Conservation (phyloP, 1,284 basidiomycete genomes). For the Malassezia cuniculi region DNA sequence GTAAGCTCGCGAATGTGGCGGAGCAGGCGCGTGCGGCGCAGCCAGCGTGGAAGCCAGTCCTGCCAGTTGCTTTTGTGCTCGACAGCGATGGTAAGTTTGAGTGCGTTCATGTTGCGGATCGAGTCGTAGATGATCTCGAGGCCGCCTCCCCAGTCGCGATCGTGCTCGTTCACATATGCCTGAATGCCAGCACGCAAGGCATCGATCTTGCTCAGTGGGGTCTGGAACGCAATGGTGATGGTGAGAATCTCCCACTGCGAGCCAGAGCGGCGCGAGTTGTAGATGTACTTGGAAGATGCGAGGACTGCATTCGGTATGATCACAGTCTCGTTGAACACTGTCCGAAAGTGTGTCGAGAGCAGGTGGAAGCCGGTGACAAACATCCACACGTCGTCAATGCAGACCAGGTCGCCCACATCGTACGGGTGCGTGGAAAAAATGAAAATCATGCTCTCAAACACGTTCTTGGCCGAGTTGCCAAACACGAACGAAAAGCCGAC, state of each 20-base stretch:
- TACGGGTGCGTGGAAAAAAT: constrained; percentile 55
- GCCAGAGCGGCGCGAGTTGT: constrained; percentile 46
- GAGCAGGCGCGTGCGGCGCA: constrained; percentile 37
- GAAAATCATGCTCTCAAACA: constrained; percentile 58
- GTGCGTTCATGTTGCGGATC: constrained; percentile 39
- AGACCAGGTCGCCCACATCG: constrained; percentile 43
- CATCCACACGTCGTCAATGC: constrained; percentile 43
- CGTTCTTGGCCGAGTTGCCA: constrained; percentile 64
- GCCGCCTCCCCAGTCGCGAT: constrained; percentile 48
- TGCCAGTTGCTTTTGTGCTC: constrained; percentile 76
- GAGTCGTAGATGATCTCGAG: constrained; percentile 42
- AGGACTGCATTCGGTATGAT: constrained; percentile 68
- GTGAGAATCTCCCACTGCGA: constrained; percentile 63
- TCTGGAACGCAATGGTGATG: constrained; percentile 39
- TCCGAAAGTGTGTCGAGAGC: constrained; percentile 65
- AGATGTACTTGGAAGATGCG: constrained; percentile 60
- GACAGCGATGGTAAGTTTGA: constrained; percentile 51
- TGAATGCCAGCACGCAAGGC: constrained; percentile 54
- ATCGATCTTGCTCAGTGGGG: constrained; percentile 51
- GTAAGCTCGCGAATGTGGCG: constrained; percentile 26
- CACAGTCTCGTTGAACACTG: constrained; percentile 64
- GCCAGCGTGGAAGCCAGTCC: constrained; percentile 64
- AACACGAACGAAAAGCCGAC: constrained; percentile 49
- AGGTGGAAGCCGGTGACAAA: constrained; percentile 54
- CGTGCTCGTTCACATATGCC: constrained; percentile 56